Evolutionary conservation across 2,329 filamentous ascomycete genomes (phyloP), one percentile per base, ranked within the genome.

Genomic region (Trichoderma cornu-damae): DNA sequence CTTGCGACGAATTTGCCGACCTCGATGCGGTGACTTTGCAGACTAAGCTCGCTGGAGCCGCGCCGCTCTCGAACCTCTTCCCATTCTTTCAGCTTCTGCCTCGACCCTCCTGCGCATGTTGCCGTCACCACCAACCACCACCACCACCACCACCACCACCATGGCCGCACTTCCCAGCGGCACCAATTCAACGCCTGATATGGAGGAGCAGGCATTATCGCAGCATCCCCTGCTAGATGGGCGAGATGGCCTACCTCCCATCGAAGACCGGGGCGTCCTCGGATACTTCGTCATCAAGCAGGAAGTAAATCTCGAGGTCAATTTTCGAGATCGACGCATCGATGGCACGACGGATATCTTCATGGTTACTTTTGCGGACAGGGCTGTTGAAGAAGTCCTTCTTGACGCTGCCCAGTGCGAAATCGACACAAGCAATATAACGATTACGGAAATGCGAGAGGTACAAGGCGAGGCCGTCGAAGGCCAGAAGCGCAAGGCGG

Each of bases 271-370:
- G 7, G 68, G 70, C 4, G 63, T 75, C 2, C 70, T 72, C 14
- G 72, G 75, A 24, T 77, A 74, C 57, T 76, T 80, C 38, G 75
- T 97, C 58, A 80, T 90, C 55, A 87, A 91, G 73, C 93, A 97
- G 74, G 89, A 89, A 70, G 86, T 99, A 49, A 87, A 91, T 66
- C 79, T 99, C 60, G 92, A 97, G 66, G 79, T 99, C 68, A 89
- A 96, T 74, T 95, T 99, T 70, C 80, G 82, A 62, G 83, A 82
- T 54, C 87, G 86, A 72, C 82, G 79, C 67, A 75, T 97, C 66
- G 85, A 82, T 60, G 94, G 94, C 50, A 87, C 83, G 61, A 90
- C 89, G 7, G 87, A 92, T 64, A 88, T 99, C 64, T 88, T 86
- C 28, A 84, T 97, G 54, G 86, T 88, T 63, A 77, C 81, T 58